Percentiles rank a stretch among this genome's conserved stretches.
These are phyloP conservation scores for Pythium plurisporium DNA, from an alignment of 352 stramenopile genomes.

Conservation along the genomic window DNA sequence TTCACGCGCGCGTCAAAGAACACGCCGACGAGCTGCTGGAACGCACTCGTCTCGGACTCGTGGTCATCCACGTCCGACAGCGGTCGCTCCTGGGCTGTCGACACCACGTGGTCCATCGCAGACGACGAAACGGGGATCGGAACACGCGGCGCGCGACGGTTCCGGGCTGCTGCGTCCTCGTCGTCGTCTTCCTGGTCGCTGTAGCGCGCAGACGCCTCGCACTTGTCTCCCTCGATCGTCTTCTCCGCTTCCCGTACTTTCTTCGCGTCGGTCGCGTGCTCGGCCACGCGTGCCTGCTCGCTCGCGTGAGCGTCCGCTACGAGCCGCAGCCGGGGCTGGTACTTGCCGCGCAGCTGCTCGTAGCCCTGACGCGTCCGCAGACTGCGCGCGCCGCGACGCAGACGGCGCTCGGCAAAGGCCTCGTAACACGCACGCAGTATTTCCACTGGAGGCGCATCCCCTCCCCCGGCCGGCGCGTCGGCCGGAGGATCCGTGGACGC, in stretches of 20 bases:
- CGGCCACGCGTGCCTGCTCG: neutral
- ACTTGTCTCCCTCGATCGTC: neutral
- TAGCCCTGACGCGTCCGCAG: conserved; percentile 21
- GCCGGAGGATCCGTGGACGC: no score
- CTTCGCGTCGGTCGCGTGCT: neutral
- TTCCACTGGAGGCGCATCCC: neutral
- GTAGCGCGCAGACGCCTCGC: neutral
- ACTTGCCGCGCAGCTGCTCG: conserved; percentile 25
- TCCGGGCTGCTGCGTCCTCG: no score
- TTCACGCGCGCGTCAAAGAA: conserved; percentile 41
- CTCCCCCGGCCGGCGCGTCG: no score
- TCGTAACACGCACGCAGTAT: conserved; percentile 18
- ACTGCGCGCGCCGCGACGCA: conserved; percentile 11
- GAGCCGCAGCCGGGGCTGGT: conserved; percentile 28
- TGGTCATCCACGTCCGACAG: no score
- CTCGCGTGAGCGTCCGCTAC: conserved; percentile 7
- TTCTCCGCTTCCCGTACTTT: neutral
- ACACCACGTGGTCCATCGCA: no score
- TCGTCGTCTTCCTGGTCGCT: conserved; percentile 7
- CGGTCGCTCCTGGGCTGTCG: no score
- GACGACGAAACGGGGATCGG: no score
- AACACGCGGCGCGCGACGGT: no score
- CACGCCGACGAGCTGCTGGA: conserved; percentile 24
- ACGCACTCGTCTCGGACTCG: conserved; percentile 3
- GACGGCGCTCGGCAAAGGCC: conserved; percentile 14